phyloP scores from a whole-genome alignment of 2,329 filamentous ascomycete genomes.

The Hypoxylon sp. region DNA sequence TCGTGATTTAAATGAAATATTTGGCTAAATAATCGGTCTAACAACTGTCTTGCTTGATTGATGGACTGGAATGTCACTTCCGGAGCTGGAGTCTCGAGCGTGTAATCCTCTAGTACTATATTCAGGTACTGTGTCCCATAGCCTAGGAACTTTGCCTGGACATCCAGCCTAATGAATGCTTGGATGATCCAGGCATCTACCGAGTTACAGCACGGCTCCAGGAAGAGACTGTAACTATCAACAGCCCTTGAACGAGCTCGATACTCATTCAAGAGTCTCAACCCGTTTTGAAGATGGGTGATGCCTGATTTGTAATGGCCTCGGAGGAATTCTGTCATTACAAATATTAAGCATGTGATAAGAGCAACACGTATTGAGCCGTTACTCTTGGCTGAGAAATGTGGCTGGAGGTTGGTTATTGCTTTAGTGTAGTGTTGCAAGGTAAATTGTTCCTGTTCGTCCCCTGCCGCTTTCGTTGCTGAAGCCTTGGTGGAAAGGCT shows the following conservation, averaged over 20 bases:
- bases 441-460: constrained; percentile 46
- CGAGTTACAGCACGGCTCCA: constrained; percentile 44
- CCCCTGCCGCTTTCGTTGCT: constrained; percentile 10
- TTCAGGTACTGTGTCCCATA: constrained; percentile 41
- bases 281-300: constrained; percentile 59
- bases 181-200: constrained; percentile 61
- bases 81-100: constrained; percentile 20
- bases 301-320: constrained; percentile 56
- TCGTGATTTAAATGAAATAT: constrained; percentile 43
- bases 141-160: constrained; percentile 51
- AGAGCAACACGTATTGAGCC: constrained; percentile 56
- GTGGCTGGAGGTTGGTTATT: constrained; percentile 55
- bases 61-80: constrained; percentile 41
- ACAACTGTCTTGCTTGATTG: constrained; percentile 43
- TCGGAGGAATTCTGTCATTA: constrained; percentile 53
- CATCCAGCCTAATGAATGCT: constrained; percentile 54
- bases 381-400: constrained; percentile 48
- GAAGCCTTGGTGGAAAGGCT: constrained; percentile 9
- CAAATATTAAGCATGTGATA: constrained; percentile 56
- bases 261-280: constrained; percentile 54
- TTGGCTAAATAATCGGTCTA: constrained; percentile 46
- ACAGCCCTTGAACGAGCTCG: constrained; percentile 26
- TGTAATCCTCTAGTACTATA: constrained; percentile 31
- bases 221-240: constrained; percentile 25
- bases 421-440: constrained; percentile 56